Conservation (phyloP, 768 basidiomycete species). For the Ramaria rubella region DNA sequence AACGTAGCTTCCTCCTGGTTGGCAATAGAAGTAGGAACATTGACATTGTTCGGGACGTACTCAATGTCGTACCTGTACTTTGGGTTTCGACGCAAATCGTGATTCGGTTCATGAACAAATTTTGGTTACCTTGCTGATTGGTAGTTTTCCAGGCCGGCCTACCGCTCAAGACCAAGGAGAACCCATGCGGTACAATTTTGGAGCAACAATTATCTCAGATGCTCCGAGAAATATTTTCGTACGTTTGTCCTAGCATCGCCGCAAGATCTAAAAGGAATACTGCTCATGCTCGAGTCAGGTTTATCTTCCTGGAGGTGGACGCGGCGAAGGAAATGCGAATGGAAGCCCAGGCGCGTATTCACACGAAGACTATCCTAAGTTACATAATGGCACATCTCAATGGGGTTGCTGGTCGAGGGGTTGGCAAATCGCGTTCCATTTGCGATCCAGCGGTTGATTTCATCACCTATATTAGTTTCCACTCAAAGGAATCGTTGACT, state of each 20-base stretch:
- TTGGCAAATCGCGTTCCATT: constrained; percentile 11
- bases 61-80: constrained; percentile 53
- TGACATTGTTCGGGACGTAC: constrained; percentile 62
- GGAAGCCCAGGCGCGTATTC: constrained; percentile 21
- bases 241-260: no score
- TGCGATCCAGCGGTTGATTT: neutral
- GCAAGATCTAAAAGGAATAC: neutral
- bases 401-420: constrained; percentile 17
- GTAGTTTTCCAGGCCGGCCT: constrained; percentile 38
- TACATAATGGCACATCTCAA: constrained; percentile 21
- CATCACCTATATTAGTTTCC: neutral
- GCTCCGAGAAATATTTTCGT: constrained; percentile 36
- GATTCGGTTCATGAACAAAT: constrained; percentile 6
- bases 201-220: constrained; percentile 42
- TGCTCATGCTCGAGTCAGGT: neutral
- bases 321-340: constrained; percentile 28
- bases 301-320: constrained; percentile 28
- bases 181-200: constrained; percentile 34
- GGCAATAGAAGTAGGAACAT: constrained; percentile 28
- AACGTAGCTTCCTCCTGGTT: constrained; percentile 10
- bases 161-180: constrained; percentile 27
- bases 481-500: constrained; percentile 1
- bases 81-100: constrained; percentile 59
- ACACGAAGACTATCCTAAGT: constrained; percentile 21
- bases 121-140: neutral